A percentile compares a stretch with the other conserved stretches of the same genome.
phyloP scores from a whole-genome alignment of 306 rosid genomes.

The Prunus padus region DNA sequence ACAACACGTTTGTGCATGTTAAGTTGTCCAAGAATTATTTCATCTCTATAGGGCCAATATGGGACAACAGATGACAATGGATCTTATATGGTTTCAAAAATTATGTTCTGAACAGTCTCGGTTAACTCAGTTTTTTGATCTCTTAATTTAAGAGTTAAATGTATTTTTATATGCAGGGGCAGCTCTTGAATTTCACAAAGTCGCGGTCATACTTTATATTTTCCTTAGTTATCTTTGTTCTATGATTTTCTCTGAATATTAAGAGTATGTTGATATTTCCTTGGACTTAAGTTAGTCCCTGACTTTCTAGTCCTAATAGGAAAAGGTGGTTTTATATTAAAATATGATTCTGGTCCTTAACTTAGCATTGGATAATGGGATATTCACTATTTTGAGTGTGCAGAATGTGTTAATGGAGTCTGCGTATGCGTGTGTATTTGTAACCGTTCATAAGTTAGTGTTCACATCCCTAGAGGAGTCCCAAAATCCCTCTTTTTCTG shows the following conservation, averaged over 20 bases:
- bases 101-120: neutral
- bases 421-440: neutral
- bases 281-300: neutral
- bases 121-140: neutral
- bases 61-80: neutral
- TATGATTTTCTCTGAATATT: neutral
- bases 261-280: neutral
- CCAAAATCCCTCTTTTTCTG: neutral
- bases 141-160: neutral
- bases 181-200: neutral
- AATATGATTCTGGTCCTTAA: neutral
- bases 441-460: neutral
- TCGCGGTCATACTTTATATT: neutral
- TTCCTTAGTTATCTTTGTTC: neutral
- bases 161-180: neutral
- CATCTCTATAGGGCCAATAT: neutral
- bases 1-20: neutral
- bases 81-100: neutral
- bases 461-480: neutral
- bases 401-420: neutral
- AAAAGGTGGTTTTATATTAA: neutral
- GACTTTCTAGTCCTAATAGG: neutral
- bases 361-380: neutral
- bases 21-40: neutral
- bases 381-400: neutral